phyloP scores from a whole-genome alignment of 176 grass and related monocot species.

The Juncus inflexus region DNA sequence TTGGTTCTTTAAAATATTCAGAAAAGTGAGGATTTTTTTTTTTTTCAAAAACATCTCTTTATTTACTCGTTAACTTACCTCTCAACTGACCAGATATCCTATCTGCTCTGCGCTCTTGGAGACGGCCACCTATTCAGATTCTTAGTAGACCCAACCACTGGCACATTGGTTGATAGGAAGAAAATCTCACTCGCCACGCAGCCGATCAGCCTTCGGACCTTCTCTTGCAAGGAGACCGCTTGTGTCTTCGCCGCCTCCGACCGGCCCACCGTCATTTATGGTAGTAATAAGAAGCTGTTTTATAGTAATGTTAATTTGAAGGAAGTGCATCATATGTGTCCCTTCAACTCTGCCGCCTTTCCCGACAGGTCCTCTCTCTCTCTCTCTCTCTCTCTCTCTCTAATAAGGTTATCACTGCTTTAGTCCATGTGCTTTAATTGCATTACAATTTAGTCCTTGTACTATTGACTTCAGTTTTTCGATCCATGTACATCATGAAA shows the following conservation, averaged over 20 bases:
- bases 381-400: neutral
- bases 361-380: conserved; percentile 64
- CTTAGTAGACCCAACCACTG: conserved; percentile 55
- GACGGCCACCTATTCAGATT: conserved; percentile 94
- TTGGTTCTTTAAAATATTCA: too few species aligned
- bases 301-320: conserved; percentile 99
- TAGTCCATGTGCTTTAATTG: too few species aligned
- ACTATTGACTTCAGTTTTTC: too few species aligned
- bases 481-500: too few species aligned
- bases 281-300: conserved; percentile 94
- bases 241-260: conserved; percentile 93
- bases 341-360: conserved; percentile 90
- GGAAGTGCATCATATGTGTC: conserved; percentile 97
- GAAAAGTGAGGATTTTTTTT: too few species aligned
- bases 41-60: too few species aligned
- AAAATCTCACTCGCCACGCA: conserved; percentile 92
- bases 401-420: neutral
- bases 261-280: conserved; percentile 93
- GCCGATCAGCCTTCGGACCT: conserved; percentile 86
- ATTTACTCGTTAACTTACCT: neutral
- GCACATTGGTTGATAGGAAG: conserved; percentile 78
- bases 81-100: conserved; percentile 45
- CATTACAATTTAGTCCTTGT: too few species aligned
- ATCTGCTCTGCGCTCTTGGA: conserved; percentile 94
- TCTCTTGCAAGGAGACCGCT: conserved; percentile 87